A percentile compares a stretch with the other conserved stretches of the same genome.
phyloP scores from a whole-genome alignment of 768 basidiomycete species.

The Auricularia auricula-judae region DNA sequence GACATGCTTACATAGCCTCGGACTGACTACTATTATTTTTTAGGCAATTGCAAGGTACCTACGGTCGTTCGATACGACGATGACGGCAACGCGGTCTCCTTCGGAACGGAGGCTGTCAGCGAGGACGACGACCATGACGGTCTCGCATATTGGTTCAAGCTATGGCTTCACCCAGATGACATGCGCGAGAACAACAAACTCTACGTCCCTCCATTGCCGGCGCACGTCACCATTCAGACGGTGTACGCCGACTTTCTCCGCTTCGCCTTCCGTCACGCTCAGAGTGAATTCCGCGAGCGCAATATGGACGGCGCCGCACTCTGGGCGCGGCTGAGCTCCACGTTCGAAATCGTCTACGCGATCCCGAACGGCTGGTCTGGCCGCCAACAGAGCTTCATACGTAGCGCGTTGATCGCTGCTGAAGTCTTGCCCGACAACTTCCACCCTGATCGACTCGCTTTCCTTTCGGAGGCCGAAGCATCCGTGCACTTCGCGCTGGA shows the following conservation, averaged over 20 bases:
- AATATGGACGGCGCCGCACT: background rate
- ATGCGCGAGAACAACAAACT: background rate
- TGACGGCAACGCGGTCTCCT: background rate
- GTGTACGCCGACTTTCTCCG: constrained; percentile 4
- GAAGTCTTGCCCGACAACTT: background rate
- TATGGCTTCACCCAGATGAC: background rate
- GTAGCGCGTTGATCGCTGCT: constrained; percentile 1
- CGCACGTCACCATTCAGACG: background rate
- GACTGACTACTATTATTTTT: background rate
- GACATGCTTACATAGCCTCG: background rate
- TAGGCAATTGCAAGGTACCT: background rate
- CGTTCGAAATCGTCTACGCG: background rate
- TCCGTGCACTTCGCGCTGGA: constrained; percentile 6
- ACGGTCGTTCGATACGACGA: constrained; percentile 1
- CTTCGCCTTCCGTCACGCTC: constrained; percentile 1
- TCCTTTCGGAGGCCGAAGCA: constrained; percentile 4
- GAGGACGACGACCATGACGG: background rate
- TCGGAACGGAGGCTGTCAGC: background rate
- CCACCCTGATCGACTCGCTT: background rate
- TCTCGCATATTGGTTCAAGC: constrained; percentile 2
- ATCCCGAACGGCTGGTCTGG: constrained; percentile 7
- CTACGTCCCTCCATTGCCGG: constrained; percentile 3
- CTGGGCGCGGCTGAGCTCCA: background rate
- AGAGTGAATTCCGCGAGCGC: background rate
- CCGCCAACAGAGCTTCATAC: constrained; percentile 2